Base-by-base conservation (phyloP, 177 flowering plant genomes). In the Tripterygium wilfordii region DNA sequence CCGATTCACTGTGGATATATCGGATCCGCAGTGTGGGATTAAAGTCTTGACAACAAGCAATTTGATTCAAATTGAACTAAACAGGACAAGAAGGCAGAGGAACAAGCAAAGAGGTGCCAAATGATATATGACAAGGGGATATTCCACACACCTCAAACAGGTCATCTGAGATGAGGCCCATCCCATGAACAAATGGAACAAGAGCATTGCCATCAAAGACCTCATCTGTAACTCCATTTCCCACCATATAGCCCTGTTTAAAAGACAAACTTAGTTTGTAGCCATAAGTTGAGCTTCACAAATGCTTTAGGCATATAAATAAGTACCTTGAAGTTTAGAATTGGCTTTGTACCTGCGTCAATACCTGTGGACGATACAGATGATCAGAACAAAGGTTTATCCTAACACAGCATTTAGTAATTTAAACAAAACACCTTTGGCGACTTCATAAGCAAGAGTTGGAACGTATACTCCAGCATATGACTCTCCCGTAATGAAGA, bases 401-500 rank as follows among this genome's bases (percentile, higher is more conserved):
- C 28, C 31, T n/a, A 51, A 27, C 16, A 35, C 5, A n/a, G n/a
- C n/a, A n/a, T n/a, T n/a, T n/a, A n/a, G n/a, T n/a, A 37, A 6
- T 30, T 6, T 30, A 12, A 29, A 45, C 24, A 24, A 32, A 29
- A 20, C 71, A 86, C 99, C 99, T 67, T 80, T 73, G 23, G 61
- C 82, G 1, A 89, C 80, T 83, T 89, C 92, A 52, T 42, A 56
- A 32, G 97, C 72, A 60, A 92, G 91, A 49, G 94, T 89, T 9
- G 99, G 99, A 62, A 89, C 89, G 54, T 89, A 89, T 1, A 89
- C 60, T 58, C 99, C 99, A 60, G 96, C 96, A 67, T 80, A 92
- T 0, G 99, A 92, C 66, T 92, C 96, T 24, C 99, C 97, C 21
- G 92, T 4, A 52, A 92, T 84, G 51, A 61, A 92, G 64, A 89